Evolutionary conservation across 768 basidiomycete genomes (phyloP).

Genomic region (Glaciozyma antarctica): DNA sequence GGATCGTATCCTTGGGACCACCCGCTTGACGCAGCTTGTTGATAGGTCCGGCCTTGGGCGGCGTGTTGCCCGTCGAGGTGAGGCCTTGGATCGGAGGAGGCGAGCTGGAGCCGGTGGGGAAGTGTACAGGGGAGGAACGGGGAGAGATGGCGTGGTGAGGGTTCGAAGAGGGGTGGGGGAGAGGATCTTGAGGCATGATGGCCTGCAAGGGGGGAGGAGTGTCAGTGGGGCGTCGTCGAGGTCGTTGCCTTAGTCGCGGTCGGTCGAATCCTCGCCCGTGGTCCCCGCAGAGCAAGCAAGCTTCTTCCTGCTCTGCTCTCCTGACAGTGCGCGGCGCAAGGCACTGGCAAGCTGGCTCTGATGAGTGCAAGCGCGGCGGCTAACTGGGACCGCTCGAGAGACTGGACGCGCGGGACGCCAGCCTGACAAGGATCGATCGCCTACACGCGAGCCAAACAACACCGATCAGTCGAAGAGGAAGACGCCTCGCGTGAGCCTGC

Average conservation of each 20-base stretch:
- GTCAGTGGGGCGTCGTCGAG: neutral
- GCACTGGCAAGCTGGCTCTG: no score
- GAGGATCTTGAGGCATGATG: slow-evolving; percentile 42
- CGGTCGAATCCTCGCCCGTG: neutral
- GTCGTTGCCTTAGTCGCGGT: neutral
- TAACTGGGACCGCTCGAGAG: no score
- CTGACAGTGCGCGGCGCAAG: no score
- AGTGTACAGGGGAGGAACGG: slow-evolving; percentile 25
- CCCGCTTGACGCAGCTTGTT: slow-evolving; percentile 34
- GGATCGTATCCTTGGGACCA: slow-evolving; percentile 85
- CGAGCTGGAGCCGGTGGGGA: slow-evolving; percentile 9
- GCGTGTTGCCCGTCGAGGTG: slow-evolving; percentile 31
- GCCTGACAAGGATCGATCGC: no score
- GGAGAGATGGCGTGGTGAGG: slow-evolving; percentile 38
- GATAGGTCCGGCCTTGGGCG: slow-evolving; percentile 40
- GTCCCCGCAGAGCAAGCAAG: no score
- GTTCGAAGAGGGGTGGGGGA: slow-evolving; percentile 40
- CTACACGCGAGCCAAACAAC: no score
- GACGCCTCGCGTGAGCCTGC: no score
- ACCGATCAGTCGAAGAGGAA: no score
- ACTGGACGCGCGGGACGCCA: no score
- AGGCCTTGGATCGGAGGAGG: slow-evolving; percentile 2
- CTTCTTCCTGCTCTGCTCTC: no score
- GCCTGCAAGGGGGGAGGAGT: slow-evolving; percentile 22
- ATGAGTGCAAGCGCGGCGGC: no score